Percentiles rank a stretch among this genome's conserved stretches.
These are phyloP conservation scores for Murraya paniculata DNA, from an alignment of 345 rosid species.

Conservation along the genomic window DNA sequence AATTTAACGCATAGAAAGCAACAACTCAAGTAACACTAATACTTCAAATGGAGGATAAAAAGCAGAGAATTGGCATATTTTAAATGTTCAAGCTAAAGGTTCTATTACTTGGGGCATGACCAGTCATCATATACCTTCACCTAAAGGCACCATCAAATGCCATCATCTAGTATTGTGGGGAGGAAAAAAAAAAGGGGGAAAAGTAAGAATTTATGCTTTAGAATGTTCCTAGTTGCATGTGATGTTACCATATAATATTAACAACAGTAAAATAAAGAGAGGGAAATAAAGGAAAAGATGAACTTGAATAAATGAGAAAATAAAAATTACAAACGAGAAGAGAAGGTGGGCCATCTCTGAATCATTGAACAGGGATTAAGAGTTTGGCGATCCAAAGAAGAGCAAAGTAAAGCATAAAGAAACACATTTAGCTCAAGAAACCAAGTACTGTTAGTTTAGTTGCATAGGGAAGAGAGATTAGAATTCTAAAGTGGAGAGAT, in stretches of 20 bases:
- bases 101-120: constrained; percentile 26
- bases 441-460: constrained; percentile 36
- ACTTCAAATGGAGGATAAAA: constrained; percentile 22
- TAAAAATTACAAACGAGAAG: constrained; percentile 14
- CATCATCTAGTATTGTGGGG: constrained; percentile 15
- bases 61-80: constrained; percentile 29
- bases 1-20: constrained; percentile 22
- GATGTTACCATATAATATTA: constrained; percentile 25
- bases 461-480: constrained; percentile 51
- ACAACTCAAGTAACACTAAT: constrained; percentile 12
- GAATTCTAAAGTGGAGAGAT: constrained; percentile 49
- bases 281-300: constrained; percentile 32
- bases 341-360: constrained; percentile 27
- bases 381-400: constrained; percentile 28
- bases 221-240: constrained; percentile 56
- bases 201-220: constrained; percentile 43
- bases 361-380: constrained; percentile 37
- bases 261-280: constrained; percentile 25
- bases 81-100: constrained; percentile 20
- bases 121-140: constrained; percentile 17
- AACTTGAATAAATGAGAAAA: constrained; percentile 25
- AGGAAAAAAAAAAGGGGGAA: constrained; percentile 27
- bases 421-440: constrained; percentile 46
- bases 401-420: constrained; percentile 43
- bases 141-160: constrained; percentile 20